A percentile compares a stretch with the other conserved stretches of the same genome.
phyloP scores from a whole-genome alignment of 306 rosid species.

The Cucumis sativus region Cucumber_9930_V3 NC_026659.2:27874501-27875000 shows the following conservation, averaged over 20 bases:
- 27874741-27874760: background rate
- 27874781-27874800: background rate
- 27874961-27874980: background rate
- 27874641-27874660: too few species aligned
- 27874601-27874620: background rate
- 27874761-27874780: too few species aligned
- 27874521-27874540: background rate
- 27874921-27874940: too few species aligned
- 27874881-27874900: too few species aligned
- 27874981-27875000: too few species aligned
- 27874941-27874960: background rate
- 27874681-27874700: too few species aligned
- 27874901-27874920: too few species aligned
- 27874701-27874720: too few species aligned
- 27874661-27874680: background rate
- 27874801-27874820: too few species aligned
- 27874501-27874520: background rate
- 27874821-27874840: too few species aligned
- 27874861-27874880: too few species aligned
- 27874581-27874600: conserved; percentile 6
- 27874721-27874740: background rate
- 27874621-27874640: background rate
- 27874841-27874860: too few species aligned
- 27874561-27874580: background rate
- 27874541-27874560: conserved; percentile 1